Percentiles rank a stretch among this genome's conserved stretches.
Conservation (phyloP, 345 rosid species). For the Mangifera indica region DNA sequence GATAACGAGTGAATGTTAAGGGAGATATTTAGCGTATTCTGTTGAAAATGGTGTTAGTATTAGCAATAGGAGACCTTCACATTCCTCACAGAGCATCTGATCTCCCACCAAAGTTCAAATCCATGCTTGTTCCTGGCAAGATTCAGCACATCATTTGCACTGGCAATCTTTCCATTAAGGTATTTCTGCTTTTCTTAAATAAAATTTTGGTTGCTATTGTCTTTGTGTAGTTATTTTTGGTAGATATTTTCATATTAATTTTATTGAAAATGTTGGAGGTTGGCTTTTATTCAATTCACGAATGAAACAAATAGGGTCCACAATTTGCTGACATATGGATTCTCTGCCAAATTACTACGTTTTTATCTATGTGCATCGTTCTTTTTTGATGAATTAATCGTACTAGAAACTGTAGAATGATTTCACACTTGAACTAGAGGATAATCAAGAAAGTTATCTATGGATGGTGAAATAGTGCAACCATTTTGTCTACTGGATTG, state of each 20-base stretch:
- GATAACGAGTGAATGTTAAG: neutral
- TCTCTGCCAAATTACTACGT: too few species aligned
- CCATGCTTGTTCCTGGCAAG: constrained; percentile 48
- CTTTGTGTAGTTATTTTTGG: neutral
- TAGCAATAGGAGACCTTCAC: constrained; percentile 43
- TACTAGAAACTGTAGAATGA: too few species aligned
- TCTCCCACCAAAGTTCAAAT: constrained; percentile 43
- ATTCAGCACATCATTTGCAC: constrained; percentile 46
- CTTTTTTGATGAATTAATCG: too few species aligned
- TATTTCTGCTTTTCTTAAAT: constrained; percentile 3
- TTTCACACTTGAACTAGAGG: too few species aligned
- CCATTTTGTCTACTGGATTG: too few species aligned
- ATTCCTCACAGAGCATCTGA: constrained; percentile 43
- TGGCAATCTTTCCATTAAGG: constrained; percentile 43
- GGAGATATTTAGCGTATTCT: neutral
- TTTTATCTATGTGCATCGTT: too few species aligned
- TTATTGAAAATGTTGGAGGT: neutral
- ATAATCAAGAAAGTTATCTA: neutral
- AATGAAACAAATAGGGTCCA: too few species aligned
- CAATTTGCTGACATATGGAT: too few species aligned
- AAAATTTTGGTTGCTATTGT: neutral
- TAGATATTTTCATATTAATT: neutral
- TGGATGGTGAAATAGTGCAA: neutral
- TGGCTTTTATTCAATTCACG: neutral
- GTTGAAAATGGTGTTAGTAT: constrained; percentile 22